Evolutionary conservation across 148 eudicot genomes (phyloP), one percentile per base, ranked within the genome.

Genomic region (Camellia lanceoleosa): DNA sequence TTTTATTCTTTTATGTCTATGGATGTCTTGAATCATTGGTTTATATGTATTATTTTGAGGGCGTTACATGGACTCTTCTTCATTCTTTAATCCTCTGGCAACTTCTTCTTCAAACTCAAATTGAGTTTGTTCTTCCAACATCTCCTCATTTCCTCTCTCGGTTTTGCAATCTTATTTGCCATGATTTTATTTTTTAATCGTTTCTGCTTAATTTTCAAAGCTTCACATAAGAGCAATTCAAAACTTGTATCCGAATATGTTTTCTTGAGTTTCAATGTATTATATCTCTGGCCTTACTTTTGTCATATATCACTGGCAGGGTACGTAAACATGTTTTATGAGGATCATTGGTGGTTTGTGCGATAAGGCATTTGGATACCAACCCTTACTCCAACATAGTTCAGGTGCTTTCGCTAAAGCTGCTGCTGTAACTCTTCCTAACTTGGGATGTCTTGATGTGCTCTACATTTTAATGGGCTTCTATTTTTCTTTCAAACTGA

Each of bases 231-330:
- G 23, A 5, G 7, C 44, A 5, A 11, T 49, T 7, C 12, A 9
- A 71, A 51, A 52, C 52, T 71, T 71, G 30, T 51, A 51, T 19
- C 74, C 12, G 41, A 52, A 18, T 71, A 51, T 51, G 13, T 51
- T n/a, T 49, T 71, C 75, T 69, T 5, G 9, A 51, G 42, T 23
- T 23, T 23, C 30, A 23, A 23, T 23, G 30, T 23, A 23, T 23
- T 23, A 23, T 23, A 23, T 71, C 14, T n/a, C 6, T 19, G 16
- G 23, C 16, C 15, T 51, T 72, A 72, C 75, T 72, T 20, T 54
- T 54, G 75, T 54, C 61, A 52, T 72, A 13, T 72, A 11, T 61
- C 54, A 42, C 61, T 72, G 44, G 55, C 75, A 72, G 75, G 75
- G 3, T n/a, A 70, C 41, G 2, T 70, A 13, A 12, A 72, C 60